A percentile compares a stretch with the other conserved stretches of the same genome.
phyloP scores from a whole-genome alignment of 768 basidiomycete genomes.

The Dacryopinax spathularia region DNA sequence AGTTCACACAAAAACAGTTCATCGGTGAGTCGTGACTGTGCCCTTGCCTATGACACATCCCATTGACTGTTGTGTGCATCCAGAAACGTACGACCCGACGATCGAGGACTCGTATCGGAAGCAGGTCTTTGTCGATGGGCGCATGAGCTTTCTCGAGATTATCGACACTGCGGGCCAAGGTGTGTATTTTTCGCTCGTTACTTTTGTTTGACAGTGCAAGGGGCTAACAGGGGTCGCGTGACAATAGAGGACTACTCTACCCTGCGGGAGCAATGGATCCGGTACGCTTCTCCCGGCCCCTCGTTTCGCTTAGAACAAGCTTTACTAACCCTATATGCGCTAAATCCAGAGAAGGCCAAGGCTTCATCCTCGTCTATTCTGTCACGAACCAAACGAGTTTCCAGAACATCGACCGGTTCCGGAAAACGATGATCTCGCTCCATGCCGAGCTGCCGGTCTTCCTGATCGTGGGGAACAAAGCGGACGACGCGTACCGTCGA shows the following conservation, averaged over 20 bases:
- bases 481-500: conserved; percentile 78
- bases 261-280: conserved; percentile 93
- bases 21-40: conserved; percentile 50
- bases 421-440: conserved; percentile 77
- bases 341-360: conserved; percentile 71
- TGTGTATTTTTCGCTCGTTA: conserved; percentile 26
- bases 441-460: conserved; percentile 76
- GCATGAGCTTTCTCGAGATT: conserved; percentile 91
- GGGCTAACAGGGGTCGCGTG: conserved; percentile 1
- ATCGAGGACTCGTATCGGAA: conserved; percentile 98
- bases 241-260: conserved; percentile 86
- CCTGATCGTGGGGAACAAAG: conserved; percentile 94
- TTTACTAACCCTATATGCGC: conserved; percentile 6
- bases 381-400: conserved; percentile 90
- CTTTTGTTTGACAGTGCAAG: conserved; percentile 6
- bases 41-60: not conserved
- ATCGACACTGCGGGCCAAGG: conserved; percentile 97
- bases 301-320: conserved; percentile 6
- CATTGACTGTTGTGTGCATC: not conserved
- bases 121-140: conserved; percentile 84
- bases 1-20: conserved; percentile 95
- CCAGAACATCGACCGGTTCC: conserved; percentile 76
- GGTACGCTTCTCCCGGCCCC: conserved; percentile 40
- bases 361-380: conserved; percentile 94
- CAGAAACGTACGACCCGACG: conserved; percentile 91